These are phyloP conservation scores for Fusarium chlamydosporum DNA, from an alignment of 2,329 filamentous ascomycete genomes.

Conservation along the genomic window DNA sequence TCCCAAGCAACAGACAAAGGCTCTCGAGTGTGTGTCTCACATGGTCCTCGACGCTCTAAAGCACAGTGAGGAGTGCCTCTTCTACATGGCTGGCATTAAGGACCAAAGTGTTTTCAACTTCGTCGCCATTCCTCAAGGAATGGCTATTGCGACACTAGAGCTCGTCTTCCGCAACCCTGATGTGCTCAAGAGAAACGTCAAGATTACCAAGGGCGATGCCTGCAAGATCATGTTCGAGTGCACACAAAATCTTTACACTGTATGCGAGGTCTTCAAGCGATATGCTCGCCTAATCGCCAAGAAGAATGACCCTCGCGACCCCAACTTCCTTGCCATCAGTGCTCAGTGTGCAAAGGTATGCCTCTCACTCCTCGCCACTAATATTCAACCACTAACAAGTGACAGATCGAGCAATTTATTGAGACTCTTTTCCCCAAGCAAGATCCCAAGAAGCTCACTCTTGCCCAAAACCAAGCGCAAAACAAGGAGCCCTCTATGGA, in stretches of 20 bases:
- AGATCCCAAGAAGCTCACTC: constrained; percentile 72
- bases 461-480: constrained; percentile 57
- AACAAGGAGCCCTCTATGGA: constrained; percentile 63
- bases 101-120: constrained; percentile 99
- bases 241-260: constrained; percentile 86
- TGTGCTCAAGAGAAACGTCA: constrained; percentile 89
- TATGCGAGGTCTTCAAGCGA: constrained; percentile 84
- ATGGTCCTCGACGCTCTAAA: constrained; percentile 93
- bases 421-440: constrained; percentile 92
- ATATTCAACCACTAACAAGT: constrained; percentile 27
- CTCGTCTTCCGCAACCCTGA: constrained; percentile 91
- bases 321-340: constrained; percentile 92
- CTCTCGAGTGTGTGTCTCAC: constrained; percentile 88
- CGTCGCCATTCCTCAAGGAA: constrained; percentile 93
- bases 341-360: constrained; percentile 86
- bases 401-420: constrained; percentile 92
- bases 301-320: constrained; percentile 95
- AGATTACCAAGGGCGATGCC: constrained; percentile 95
- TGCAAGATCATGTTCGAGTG: constrained; percentile 93
- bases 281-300: constrained; percentile 87
- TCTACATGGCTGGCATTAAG: constrained; percentile 93
- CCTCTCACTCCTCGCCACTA: neutral
- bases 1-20: constrained; percentile 80
- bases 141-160: constrained; percentile 97
- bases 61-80: constrained; percentile 93